Evolutionary conservation across 73 alveolate genomes (phyloP), one percentile per base, ranked within the genome.

Genomic region (Halteria grandinella): DNA sequence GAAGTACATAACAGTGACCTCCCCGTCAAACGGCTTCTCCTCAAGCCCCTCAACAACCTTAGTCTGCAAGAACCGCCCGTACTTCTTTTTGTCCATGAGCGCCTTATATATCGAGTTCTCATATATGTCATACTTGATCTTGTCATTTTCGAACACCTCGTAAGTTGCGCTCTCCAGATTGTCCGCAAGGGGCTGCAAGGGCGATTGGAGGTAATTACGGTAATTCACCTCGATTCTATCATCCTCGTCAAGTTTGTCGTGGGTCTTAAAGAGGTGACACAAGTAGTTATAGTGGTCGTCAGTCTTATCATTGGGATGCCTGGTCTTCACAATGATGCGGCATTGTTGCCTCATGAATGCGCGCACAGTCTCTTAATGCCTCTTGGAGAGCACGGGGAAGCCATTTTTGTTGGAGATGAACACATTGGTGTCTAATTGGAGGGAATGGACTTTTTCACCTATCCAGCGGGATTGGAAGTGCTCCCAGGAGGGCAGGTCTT

Each of bases 151-250:
- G 54, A 93, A 93, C 0, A 82, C 87, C 37, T 91, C 95, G 76
- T 93, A 93, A 23, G 91, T 87, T 11, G 82, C 86, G 20, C 93
- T 62, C 69, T 87, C 91, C 24, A 93, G 60, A 55, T 95, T 94
- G 45, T 95, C 96, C 82, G 86, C 93, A 36, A 94, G 69, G 2
- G 99, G 99, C 74, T 95, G 96, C 29, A 95, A 82, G 0, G 99
- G 99, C 21, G 86, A 70, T 82, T 95, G 92, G 10, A 94, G 84
- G 75, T 47, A 85, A 69, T 95, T 95, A 82, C 91, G 78, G 71
- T 90, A 95, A 33, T 79, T 77, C 10, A 82, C 87, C 44, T 92
- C 88, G 28, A 44, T 29, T 54, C 71, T 53, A 17, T 69, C 86
- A n/a, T 69, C 89, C 31, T 53, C 75, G 29, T 75, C 78, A 53